Evolutionary conservation across 495 filamentous ascomycete genomes (phyloP).

Genomic region (Letharia lupina): DNA sequence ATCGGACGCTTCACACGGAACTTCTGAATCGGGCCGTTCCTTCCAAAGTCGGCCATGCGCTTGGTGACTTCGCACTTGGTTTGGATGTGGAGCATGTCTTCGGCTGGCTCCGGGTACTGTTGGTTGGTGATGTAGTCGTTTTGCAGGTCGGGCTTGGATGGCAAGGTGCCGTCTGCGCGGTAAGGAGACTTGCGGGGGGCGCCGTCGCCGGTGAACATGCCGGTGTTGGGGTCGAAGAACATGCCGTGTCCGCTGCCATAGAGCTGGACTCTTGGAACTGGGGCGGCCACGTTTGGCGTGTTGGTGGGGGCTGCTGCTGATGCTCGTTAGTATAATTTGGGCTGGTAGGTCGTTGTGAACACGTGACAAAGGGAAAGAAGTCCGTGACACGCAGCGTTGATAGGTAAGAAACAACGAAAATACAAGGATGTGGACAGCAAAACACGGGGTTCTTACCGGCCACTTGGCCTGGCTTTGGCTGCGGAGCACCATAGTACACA

Average conservation of each 20-base stretch:
- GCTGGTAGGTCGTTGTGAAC: not conserved
- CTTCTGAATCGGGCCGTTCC: not conserved
- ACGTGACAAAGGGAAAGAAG: not conserved
- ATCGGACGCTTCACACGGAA: not conserved
- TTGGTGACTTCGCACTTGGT: not conserved
- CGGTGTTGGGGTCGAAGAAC: slow-evolving; percentile 11
- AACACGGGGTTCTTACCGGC: not conserved
- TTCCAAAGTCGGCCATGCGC: not conserved
- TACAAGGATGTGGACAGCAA: no score
- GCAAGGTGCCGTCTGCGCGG: slow-evolving; percentile 12
- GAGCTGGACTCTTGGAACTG: not conserved
- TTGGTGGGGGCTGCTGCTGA: not conserved
- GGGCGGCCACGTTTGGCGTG: not conserved
- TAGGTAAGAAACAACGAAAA: no score
- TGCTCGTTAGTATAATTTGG: not conserved
- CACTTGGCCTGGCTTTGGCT: not conserved
- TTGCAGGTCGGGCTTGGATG: not conserved
- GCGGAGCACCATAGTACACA: not conserved
- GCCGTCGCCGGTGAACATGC: slow-evolving; percentile 17
- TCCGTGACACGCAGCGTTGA: not conserved
- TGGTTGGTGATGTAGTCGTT: not conserved
- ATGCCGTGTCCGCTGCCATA: slow-evolving; percentile 11
- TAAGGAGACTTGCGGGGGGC: slow-evolving; percentile 6
- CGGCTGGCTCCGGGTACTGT: not conserved
- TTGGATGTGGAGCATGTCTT: not conserved